Base-by-base conservation (phyloP, 2,329 filamentous ascomycete species). In the Teratosphaeria pseudoeucalypti region DNA sequence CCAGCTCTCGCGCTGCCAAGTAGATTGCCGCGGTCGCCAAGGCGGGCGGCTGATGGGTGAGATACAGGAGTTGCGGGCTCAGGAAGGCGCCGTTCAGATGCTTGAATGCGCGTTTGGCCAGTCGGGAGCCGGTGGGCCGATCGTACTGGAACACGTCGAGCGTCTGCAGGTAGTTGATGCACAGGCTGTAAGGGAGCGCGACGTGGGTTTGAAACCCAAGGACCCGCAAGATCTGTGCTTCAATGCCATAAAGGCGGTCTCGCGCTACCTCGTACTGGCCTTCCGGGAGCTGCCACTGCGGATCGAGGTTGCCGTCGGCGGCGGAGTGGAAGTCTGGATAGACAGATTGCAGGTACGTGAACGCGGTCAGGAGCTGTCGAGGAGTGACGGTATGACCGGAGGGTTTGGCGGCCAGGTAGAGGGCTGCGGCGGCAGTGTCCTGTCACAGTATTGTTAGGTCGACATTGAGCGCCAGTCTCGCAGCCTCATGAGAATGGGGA, bases 1-100 rank as follows among this genome's bases (percentile, higher is more conserved):
- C 85, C 1, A 83, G 73, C 65, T 97, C 91, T 53, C 86, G 82
- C 0, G 90, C 88, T 0, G 92, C 89, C n/a, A 90, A 83, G 71
- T 97, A 99, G 34, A 96, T 88, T 0, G 92, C 90, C 1, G 92
- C 89, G 2, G 90, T 90, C 4, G 94, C 92, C 10, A 99, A 78
- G 27, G 86, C 84, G 62, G 88, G 83, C 1, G 94, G 92, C 72
- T 97, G 94, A 70, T 96, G 92, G 2, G 94, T 97, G 32, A 95
- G 78, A 72, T 95, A 96, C 14, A 96, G 78, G 71, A 95, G 79
- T 74, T 97, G 92, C 9, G 94, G 92, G 53, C 88, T 94, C 37
- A 96, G 76, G 11, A 99, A 77, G 2, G 89, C 87, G 7, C 89
- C 85, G 72, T 96, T 97, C n/a, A 97, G 80, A 69, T 95, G 86